These are phyloP conservation scores for Bretschneidera sinensis DNA, from an alignment of 345 rosid species.

Conservation along the genomic window DNA sequence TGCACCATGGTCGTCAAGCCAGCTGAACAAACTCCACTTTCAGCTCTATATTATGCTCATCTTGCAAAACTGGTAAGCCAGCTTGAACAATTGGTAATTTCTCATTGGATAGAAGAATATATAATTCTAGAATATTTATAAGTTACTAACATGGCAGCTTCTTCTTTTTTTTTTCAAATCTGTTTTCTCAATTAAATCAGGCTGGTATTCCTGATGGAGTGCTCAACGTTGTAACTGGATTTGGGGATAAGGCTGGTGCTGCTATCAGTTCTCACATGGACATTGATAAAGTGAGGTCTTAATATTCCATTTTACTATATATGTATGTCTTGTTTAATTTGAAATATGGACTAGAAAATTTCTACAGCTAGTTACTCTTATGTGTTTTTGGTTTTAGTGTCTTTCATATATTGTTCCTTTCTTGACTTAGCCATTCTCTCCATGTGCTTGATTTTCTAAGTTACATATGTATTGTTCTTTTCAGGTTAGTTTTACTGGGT, in stretches of 20 bases:
- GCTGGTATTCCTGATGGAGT: constrained; percentile 91
- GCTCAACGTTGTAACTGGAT: constrained; percentile 71
- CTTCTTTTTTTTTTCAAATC: too few species aligned
- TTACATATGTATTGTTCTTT: background rate
- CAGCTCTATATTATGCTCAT: constrained; percentile 70
- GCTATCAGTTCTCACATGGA: constrained; percentile 80
- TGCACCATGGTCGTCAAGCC: constrained; percentile 87
- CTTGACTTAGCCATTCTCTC: too few species aligned
- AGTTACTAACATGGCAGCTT: too few species aligned
- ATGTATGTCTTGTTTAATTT: too few species aligned
- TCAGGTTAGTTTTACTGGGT: constrained; percentile 84
- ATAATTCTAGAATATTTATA: too few species aligned
- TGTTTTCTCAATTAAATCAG: constrained; percentile 20
- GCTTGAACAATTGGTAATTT: background rate
- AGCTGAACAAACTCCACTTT: constrained; percentile 87
- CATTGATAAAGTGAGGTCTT: constrained; percentile 49
- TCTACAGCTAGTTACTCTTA: too few species aligned
- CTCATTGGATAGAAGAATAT: too few species aligned
- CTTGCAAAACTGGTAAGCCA: constrained; percentile 42
- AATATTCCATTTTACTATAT: background rate
- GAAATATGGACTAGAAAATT: too few species aligned
- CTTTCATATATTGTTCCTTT: too few species aligned
- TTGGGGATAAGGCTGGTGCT: constrained; percentile 74
- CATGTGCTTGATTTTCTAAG: too few species aligned
- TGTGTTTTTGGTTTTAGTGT: too few species aligned